Percentiles rank a stretch among this genome's conserved stretches.
phyloP scores from a whole-genome alignment of 192 early-diverging fungal species.

The Polychytrium aggregatum region DNA sequence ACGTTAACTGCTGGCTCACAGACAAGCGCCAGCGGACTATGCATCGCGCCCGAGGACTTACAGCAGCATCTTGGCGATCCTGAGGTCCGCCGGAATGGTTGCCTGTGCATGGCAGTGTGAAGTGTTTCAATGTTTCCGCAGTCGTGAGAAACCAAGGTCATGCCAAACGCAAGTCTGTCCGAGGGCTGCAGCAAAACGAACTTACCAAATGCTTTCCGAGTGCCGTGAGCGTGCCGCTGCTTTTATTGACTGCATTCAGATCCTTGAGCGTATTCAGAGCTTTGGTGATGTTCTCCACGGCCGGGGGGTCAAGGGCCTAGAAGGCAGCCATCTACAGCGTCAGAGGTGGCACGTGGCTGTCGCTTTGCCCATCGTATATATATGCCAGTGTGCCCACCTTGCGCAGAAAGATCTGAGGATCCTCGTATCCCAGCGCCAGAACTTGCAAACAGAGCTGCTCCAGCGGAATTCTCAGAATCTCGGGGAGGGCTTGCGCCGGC shows the following conservation, averaged over 20 bases:
- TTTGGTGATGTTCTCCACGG: slow-evolving; percentile 11
- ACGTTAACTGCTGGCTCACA: neutral
- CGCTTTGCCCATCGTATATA: neutral
- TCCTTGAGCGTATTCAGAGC: slow-evolving; percentile 17
- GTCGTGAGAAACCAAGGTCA: neutral
- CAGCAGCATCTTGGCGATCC: slow-evolving; percentile 34
- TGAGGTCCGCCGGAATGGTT: slow-evolving; percentile 25
- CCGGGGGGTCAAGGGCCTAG: slow-evolving; percentile 24
- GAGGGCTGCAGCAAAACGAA: no score
- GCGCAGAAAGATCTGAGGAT: slow-evolving; percentile 22
- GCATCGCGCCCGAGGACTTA: slow-evolving; percentile 5
- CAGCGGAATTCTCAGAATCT: slow-evolving; percentile 70
- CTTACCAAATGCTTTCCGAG: slow-evolving; percentile 26
- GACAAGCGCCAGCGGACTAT: neutral
- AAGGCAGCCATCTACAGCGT: neutral
- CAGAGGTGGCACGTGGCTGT: no score
- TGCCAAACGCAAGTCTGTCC: no score
- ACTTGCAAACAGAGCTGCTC: slow-evolving; percentile 75
- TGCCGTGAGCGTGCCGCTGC: slow-evolving; percentile 13
- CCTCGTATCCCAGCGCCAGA: slow-evolving; percentile 22
- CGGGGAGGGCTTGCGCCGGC: slow-evolving; percentile 50
- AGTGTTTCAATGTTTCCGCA: neutral
- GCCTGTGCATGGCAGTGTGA: slow-evolving; percentile 3
- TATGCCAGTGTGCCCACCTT: slow-evolving; percentile 11
- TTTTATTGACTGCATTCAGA: slow-evolving; percentile 21